Evolutionary conservation across 306 rosid species (phyloP), one percentile per base, ranked within the genome.

Genomic region (Ceratonia siliqua): DNA sequence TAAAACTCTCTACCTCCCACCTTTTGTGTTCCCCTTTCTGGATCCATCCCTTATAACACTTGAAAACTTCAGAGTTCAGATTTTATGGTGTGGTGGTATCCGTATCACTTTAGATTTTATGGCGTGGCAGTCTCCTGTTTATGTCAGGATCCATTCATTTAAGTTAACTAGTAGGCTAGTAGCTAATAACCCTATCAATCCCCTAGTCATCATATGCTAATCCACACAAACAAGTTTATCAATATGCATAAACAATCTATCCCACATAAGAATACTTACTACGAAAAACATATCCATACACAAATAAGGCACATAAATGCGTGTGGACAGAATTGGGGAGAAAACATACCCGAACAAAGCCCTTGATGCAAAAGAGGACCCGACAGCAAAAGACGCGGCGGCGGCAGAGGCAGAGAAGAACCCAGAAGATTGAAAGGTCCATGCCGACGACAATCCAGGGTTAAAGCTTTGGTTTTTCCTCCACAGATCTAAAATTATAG

Each of bases 401-500:
- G 96, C 86, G 9, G 84, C 79, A 13, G 92, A 68, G 57, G 98
- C 94, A 5, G 98, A 85, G 79, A 85, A 87, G 24, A 72, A 80
- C 8, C 96, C 83, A 76, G 81, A 76, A 73, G 91, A 82, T 27
- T 88, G 96, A 62, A 79, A 70, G 52, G 78, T 55, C 5, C 74
- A 78, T 7, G 85, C 15, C 48, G 89, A 57, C 35, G 36, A 45
- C 30, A 82, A 69, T 35, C 59, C 83, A 17, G 83, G 72, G 52
- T 66, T 85, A 25, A 78, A 62, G 56, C 41, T 82, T 17, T 81
- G 87, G 46, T 82, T 91, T 55, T 85, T 94, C 84, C 84, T 85
- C 82, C 90, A 74, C 25, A 88, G 91, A 88, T 94, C 98, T 78
- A 85, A 59, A 27, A 91, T 64, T 79, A 89, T 54, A 68, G 92